A percentile compares a stretch with the other conserved stretches of the same genome.
These are phyloP conservation scores for Rhynchospora tenuis DNA, from an alignment of 176 grass and related monocot genomes.

Conservation along the genomic window DNA sequence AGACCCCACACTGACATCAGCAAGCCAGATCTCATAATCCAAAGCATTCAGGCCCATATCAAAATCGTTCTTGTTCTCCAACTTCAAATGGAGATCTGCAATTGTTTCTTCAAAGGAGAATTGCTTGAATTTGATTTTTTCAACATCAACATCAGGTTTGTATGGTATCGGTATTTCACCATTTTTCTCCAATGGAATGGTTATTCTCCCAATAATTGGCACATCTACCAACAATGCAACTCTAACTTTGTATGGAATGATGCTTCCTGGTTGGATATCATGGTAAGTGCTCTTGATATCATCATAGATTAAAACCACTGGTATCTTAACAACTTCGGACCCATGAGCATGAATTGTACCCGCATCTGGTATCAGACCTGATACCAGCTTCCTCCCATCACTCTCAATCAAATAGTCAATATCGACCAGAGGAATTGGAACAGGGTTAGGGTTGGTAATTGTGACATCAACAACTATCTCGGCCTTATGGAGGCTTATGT, in stretches of 20 bases:
- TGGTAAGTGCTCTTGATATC: slow-evolving; percentile 72
- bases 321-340: slow-evolving; percentile 87
- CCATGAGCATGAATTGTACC: slow-evolving; percentile 88
- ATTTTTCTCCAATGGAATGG: slow-evolving; percentile 71
- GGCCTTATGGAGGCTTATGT: slow-evolving; percentile 75
- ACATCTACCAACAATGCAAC: slow-evolving; percentile 80
- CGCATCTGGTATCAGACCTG: slow-evolving; percentile 88
- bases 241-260: slow-evolving; percentile 82
- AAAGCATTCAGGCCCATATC: slow-evolving; percentile 65
- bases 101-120: slow-evolving; percentile 91
- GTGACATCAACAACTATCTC: slow-evolving; percentile 84
- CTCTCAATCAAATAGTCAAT: slow-evolving; percentile 96
- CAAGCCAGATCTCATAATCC: slow-evolving; percentile 86
- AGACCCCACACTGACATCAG: slow-evolving; percentile 55
- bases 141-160: slow-evolving; percentile 89
- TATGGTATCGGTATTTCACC: slow-evolving; percentile 86
- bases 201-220: slow-evolving; percentile 72
- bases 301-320: slow-evolving; percentile 66
- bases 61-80: slow-evolving; percentile 99
- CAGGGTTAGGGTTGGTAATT: slow-evolving; percentile 87
- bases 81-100: slow-evolving; percentile 76
- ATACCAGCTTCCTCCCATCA: slow-evolving; percentile 85
- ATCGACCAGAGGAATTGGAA: slow-evolving; percentile 93
- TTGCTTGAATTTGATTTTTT: slow-evolving; percentile 82
- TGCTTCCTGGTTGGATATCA: slow-evolving; percentile 85